These are phyloP conservation scores for Butyriboletus loyo DNA, from an alignment of 768 basidiomycete genomes.

Conservation along the genomic window DNA sequence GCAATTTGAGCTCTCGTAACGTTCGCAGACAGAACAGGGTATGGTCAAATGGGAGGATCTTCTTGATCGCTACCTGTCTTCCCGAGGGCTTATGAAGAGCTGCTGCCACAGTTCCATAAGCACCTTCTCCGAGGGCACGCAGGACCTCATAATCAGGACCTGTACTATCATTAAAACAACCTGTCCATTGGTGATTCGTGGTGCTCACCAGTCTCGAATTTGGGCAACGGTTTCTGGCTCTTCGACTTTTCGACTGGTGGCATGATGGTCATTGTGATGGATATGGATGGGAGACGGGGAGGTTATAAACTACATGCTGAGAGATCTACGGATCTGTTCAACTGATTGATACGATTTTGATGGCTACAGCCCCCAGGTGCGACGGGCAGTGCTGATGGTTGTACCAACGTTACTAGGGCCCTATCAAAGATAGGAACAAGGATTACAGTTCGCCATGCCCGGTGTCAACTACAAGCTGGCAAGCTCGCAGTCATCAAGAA, in stretches of 20 bases:
- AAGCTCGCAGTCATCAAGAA: not conserved
- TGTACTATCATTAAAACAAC: constrained; percentile 27
- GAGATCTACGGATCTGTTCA: not conserved
- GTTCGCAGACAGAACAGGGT: constrained; percentile 89
- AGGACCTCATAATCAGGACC: constrained; percentile 73
- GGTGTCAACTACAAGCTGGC: not conserved
- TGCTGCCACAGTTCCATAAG: constrained; percentile 88
- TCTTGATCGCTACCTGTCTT: constrained; percentile 92
- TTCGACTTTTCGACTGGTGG: constrained; percentile 32
- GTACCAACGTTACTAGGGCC: not conserved
- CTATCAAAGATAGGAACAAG: constrained; percentile 19
- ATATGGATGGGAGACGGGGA: not conserved
- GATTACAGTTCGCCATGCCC: not conserved
- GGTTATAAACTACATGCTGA: constrained; percentile 3
- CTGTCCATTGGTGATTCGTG: not conserved
- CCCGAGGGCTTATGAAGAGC: constrained; percentile 81
- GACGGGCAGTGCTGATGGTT: constrained; percentile 2
- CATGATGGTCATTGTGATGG: constrained; percentile 4
- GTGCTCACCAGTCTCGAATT: constrained; percentile 63
- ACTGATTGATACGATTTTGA: constrained; percentile 14
- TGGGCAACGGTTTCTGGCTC: constrained; percentile 62
- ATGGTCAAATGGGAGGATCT: constrained; percentile 92
- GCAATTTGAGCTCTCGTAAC: constrained; percentile 85
- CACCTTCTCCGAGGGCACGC: constrained; percentile 78
- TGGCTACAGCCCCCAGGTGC: not conserved